Evolutionary conservation across 2,329 filamentous ascomycete species (phyloP), one percentile per base, ranked within the genome.

Genomic region (Colletotrichum endophyticum): DNA sequence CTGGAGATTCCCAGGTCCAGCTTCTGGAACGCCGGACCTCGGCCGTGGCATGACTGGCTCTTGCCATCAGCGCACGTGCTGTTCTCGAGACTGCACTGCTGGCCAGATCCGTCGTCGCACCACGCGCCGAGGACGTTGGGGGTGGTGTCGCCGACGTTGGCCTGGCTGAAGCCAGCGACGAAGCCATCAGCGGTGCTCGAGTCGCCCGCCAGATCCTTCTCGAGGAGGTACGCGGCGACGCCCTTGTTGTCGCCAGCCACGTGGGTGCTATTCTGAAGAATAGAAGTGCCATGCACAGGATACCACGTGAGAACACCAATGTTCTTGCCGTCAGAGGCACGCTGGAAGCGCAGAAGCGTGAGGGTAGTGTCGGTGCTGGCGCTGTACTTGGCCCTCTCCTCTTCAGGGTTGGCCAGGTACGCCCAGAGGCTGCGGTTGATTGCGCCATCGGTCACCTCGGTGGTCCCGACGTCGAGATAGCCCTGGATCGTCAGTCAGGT

Each of bases 161-260:
- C 92, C 83, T 98, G 96, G 1, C 95, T 97, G 84, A 98, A 99
- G 6, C 95, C 96, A 4, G 96, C 96, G 2, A 98, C 95, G 80
- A 98, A 98, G 12, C 89, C 91, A 3, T 92, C 87, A 0, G 91
- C 89, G 39, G 92, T 92, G 22, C 86, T 88, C 3, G 87, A 81
- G 22, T 91, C 88, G n/a, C 84, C 85, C 4, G 86, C 83, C 66
- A 94, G 89, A 68, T 91, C 92, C 79, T 94, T 91, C 83, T 99
- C 96, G 70, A 98, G 93, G 15, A 98, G 87, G 82, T 94, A 94
- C 1, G 96, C 95, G 3, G 96, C 96, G 8, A 98, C 95, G 15
- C 96, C 96, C 86, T 99, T 99, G 87, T 99, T 99, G 84, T 99
- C 96, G n/a, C 95, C 96, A 4, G 96, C 93, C 67, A 97, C 92